Conservation (phyloP, 177 flowering plant genomes). For the Vitis hybrid region DNA sequence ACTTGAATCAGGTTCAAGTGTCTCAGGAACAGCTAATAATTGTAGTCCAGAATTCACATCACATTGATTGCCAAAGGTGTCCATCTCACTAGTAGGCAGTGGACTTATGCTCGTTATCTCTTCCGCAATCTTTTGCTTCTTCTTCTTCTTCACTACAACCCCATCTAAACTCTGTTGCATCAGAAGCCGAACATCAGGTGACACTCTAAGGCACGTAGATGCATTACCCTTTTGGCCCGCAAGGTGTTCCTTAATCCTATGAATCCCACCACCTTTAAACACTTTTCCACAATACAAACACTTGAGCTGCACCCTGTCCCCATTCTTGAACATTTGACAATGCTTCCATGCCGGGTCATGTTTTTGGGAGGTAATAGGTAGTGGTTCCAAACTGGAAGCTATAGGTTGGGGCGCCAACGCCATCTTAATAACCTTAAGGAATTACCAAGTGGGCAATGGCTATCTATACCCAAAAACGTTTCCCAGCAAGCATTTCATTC, state of each 20-base stretch:
- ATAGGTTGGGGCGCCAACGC: slow-evolving; percentile 19
- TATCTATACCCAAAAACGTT: no score
- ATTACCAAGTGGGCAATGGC: no score
- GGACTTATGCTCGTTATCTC: slow-evolving; percentile 29
- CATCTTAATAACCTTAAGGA: not conserved
- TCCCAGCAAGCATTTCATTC: not conserved
- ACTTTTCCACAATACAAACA: slow-evolving; percentile 74
- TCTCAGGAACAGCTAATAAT: slow-evolving; percentile 28
- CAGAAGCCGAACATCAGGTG: slow-evolving; percentile 46
- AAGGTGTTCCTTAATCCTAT: slow-evolving; percentile 89
- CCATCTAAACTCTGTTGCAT: slow-evolving; percentile 81
- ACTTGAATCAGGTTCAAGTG: slow-evolving; percentile 28
- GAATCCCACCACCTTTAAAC: slow-evolving; percentile 92
- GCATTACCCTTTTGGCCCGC: slow-evolving; percentile 90
- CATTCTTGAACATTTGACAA: slow-evolving; percentile 72
- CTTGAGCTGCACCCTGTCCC: slow-evolving; percentile 62
- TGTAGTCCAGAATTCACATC: slow-evolving; percentile 31
- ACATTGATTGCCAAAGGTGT: slow-evolving; percentile 24
- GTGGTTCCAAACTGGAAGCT: slow-evolving; percentile 48
- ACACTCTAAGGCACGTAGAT: slow-evolving; percentile 63
- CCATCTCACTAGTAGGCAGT: slow-evolving; percentile 19
- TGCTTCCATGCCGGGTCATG: slow-evolving; percentile 96
- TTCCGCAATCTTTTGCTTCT: slow-evolving; percentile 57
- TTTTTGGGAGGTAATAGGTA: slow-evolving; percentile 69
- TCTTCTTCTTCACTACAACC: slow-evolving; percentile 55